Base-by-base conservation (phyloP, 257 asterid species). In the Henckelia pumila region DNA sequence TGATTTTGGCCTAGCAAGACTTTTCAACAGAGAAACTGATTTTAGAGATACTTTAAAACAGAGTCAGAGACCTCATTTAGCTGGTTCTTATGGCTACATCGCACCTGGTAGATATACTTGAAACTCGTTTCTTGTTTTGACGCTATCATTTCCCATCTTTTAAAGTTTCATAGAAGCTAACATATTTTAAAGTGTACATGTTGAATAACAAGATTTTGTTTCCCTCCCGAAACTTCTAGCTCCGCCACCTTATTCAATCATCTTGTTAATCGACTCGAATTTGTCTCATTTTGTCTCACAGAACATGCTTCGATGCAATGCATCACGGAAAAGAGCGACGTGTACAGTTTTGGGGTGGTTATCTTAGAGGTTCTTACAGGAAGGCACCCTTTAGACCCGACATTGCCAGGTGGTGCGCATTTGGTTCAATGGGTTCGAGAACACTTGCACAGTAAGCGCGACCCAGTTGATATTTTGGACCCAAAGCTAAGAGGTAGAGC, bases 51-150 rank as follows among this genome's bases (percentile, higher is more conserved):
- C 64, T 62, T 56, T 81, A 20, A 85, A 78, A 73, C 92, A 76
- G 68, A 79, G 79, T 24, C 96, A 84, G 71, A 80, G 87, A 79
- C 95, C 96, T 72, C 95, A 88, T 1, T 77, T 93, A 62, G 96
- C 97, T 24, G 99, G 99, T 26, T 90, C 99, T 20, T 93, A 88
- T 55, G 99, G 99, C 35, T 93, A 93, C 80, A 93, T 93, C 96
- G 99, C 99, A 66, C 99, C 99, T 49, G 99, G 99, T 92, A 73
- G 57, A 71, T 44, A 35, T 77, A 61, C 29, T 61, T 69, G 25
- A 22, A n/a, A 22, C 30, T 24, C 59, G 17, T 8, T 20, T 66
- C 16, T 64, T 35, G 35, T n/a, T 63, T 49, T 16, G 35, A 37
- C 58, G 61, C 7, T 52, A 25, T 20, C 59, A 14, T 22, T 56